Evolutionary conservation across 257 asterid genomes (phyloP).

Genomic region (Nicotiana knightiana): DNA sequence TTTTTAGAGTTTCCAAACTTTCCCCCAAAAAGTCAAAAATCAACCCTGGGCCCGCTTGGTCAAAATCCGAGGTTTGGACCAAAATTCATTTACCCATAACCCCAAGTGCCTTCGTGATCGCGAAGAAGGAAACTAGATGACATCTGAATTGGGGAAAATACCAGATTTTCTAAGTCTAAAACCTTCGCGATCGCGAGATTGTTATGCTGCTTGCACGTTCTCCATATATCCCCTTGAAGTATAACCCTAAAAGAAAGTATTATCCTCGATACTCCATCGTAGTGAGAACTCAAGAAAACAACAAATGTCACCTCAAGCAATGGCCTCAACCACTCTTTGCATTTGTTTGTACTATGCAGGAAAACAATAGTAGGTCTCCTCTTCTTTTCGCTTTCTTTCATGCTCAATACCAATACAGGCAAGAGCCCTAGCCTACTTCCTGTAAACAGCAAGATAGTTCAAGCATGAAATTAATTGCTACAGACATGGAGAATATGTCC

Average conservation of each 20-base stretch:
- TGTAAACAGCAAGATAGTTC: conserved; percentile 16
- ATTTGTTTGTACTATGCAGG: conserved; percentile 77
- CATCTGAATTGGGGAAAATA: no score
- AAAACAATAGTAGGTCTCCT: conserved; percentile 79
- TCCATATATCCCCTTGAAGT: conserved; percentile 91
- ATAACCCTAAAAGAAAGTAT: conserved; percentile 54
- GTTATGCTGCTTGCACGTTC: conserved; percentile 78
- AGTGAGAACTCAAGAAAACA: background rate
- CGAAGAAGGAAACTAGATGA: no score
- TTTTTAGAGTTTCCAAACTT: no score
- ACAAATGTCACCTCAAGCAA: conserved; percentile 67
- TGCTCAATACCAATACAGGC: conserved; percentile 75
- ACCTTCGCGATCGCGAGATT: conserved; percentile 15
- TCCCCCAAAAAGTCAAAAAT: no score
- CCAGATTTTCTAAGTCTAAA: no score
- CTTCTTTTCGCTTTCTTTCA: conserved; percentile 36
- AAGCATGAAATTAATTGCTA: background rate
- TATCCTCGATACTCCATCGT: background rate
- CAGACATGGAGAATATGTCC: background rate
- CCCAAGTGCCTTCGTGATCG: no score
- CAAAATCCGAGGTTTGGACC: no score
- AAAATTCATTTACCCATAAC: no score
- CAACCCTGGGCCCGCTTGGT: no score
- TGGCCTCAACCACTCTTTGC: conserved; percentile 95
- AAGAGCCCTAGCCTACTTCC: conserved; percentile 27